Percentiles rank a stretch among this genome's conserved stretches.
Evolutionary conservation across 2,329 filamentous ascomycete species (phyloP).

Genomic region (Talaromyces sp.): DNA sequence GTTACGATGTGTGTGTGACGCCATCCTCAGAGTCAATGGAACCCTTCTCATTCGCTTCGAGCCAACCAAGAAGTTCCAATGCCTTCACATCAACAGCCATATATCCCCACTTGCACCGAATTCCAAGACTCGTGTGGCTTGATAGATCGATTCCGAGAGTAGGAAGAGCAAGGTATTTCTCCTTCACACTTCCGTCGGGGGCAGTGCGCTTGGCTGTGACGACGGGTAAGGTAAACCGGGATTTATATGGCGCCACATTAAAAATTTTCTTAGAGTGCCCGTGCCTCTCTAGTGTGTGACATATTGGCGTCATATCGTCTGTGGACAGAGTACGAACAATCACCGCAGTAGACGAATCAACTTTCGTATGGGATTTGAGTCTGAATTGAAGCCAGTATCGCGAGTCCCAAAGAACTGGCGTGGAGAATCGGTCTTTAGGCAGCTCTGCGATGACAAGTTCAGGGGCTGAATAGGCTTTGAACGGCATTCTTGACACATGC

Average conservation of each 20-base stretch:
- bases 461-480: constrained; percentile 22
- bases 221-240: constrained; percentile 36
- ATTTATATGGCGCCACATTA: constrained; percentile 5
- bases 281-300: background rate
- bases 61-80: constrained; percentile 26
- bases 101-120: constrained; percentile 36
- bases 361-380: constrained; percentile 15
- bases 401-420: constrained; percentile 47
- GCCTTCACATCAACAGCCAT: constrained; percentile 31
- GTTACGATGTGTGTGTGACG: too few species aligned
- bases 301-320: constrained; percentile 2
- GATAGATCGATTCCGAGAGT: constrained; percentile 17
- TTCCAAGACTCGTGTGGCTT: background rate
- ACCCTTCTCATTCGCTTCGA: background rate
- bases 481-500: constrained; percentile 34
- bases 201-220: background rate
- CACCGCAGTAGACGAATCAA: background rate
- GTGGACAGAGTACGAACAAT: background rate
- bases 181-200: background rate
- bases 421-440: background rate
- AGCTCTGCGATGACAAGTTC: constrained; percentile 16
- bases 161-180: constrained; percentile 21
- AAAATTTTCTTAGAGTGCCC: background rate
- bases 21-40: background rate
- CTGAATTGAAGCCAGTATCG: constrained; percentile 51